Base-by-base conservation (phyloP, 805 yeast genomes). In the Pachysolen tannophilus region DNA sequence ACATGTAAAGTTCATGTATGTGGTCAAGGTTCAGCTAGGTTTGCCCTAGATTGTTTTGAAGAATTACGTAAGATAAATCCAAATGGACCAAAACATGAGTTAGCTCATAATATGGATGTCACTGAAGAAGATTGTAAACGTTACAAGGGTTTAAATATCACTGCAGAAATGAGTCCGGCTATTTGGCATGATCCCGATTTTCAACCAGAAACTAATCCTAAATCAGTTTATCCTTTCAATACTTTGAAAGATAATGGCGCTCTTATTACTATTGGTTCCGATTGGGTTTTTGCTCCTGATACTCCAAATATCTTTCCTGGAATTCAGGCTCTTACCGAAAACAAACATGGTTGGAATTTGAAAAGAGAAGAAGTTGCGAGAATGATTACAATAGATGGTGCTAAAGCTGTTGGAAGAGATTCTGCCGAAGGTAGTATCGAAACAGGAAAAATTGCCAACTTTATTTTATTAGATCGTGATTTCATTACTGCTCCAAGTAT, bases 161-260 rank as follows among this genome's bases (percentile, higher is more conserved):
- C 53, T 21, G 52, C 53, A n/a, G 53, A 49, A 34, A 49, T 49
- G 53, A 37, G 44, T 23, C 52, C 53, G 20, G 53, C 53, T 6
- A 39, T 46, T 35, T 48, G 52, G 51, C 45, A 46, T 32, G 49
- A 48, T 28, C 49, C 52, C 5, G 52, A 48, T 26, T 48, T 37
- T 36, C 52, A 49, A 31, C 53, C 53, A 3, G 52, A 46, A 38
- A 42, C 35, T 6, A 47, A 45, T 33, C 53, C 52, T 7, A 37
- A 40, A 20, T 44, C 50, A 7, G 53, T 49, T n/a, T 49, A 49
- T 37, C 52, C 53, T 8, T 49, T 49, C 46, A 49, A 46, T 32
- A 6, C 33, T 24, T 38, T 49, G 35, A 42, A 47, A 29, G 44
- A 48, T 10, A 32, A 41, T 32, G 53, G 53, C 13, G 53, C 53